phyloP scores from a whole-genome alignment of 2,329 filamentous ascomycete species.

The Cercospora canescens region DNA sequence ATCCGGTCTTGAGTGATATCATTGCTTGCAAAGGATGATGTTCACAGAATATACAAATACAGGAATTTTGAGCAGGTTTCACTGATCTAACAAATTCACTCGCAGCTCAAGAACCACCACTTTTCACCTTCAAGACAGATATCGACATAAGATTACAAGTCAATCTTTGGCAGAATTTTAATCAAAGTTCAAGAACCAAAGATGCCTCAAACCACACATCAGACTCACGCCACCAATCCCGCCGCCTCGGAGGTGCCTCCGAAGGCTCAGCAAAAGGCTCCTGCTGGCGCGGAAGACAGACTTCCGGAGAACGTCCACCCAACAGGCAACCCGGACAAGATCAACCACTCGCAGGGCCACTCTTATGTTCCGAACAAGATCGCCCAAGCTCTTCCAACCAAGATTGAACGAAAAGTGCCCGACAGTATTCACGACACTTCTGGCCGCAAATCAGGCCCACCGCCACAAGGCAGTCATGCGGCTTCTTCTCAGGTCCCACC shows the following conservation, averaged over 20 bases:
- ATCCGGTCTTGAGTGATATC: background rate
- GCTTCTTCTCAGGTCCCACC: conserved; percentile 10
- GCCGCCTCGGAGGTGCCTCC: conserved; percentile 3
- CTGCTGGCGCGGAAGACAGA: conserved; percentile 3
- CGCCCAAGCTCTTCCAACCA: conserved; percentile 14
- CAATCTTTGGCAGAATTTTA: background rate
- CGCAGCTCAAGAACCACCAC: background rate
- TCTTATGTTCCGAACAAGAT: conserved; percentile 13
- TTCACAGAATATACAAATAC: background rate
- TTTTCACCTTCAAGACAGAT: background rate
- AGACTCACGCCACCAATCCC: conserved; percentile 11
- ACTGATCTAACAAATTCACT: background rate
- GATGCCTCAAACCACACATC: conserved; percentile 13
- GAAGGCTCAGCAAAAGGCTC: conserved; percentile 12
- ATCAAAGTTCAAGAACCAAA: background rate
- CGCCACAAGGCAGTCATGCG: conserved; percentile 5
- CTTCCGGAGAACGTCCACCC: conserved; percentile 12
- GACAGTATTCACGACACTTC: conserved; percentile 14
- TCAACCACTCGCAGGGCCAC: conserved; percentile 15
- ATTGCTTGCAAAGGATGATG: background rate
- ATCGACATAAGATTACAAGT: background rate
- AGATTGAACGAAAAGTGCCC: conserved; percentile 13
- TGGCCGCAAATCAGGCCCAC: conserved; percentile 4
- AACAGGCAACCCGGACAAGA: conserved; percentile 13
- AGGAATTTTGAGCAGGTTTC: background rate